Base-by-base conservation (phyloP, 1,284 basidiomycete species). In the Thelephora terrestris region DNA sequence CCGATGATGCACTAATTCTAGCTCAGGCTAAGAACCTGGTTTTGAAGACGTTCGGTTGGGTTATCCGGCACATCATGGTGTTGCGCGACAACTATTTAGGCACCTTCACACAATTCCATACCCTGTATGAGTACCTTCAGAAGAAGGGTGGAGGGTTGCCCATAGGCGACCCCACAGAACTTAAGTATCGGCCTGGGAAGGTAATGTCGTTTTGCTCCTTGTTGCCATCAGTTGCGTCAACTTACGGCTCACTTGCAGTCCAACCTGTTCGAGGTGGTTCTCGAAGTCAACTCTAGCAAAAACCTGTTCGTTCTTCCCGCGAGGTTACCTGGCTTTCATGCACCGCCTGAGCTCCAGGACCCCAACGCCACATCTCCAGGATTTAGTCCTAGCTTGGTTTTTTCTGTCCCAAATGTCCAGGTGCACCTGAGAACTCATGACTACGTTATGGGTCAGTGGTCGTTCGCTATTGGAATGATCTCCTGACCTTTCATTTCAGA, bases 31-130 rank as follows among this genome's bases (percentile, higher is more conserved):
- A 62, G 16, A 71, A 79, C 27, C 64, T 85, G 20, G 69, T 76
- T 4, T 85, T 84, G 66, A 88, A 85, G 58, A 71, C 74, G 0
- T 69, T 91, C 44, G 92, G 91, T 17, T 95, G 91, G 91, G 81
- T 81, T 0, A 76, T 93, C 49, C 80, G 92, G 29, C 81, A 91
- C 58, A 72, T 93, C 55, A 86, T 97, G 79, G 80, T 85, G 43
- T 60, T 95, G 47, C 80, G 85, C 48, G 91, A 94, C 57, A 95
- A 96, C 62, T 96, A 96, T 63, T 81, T 95, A 49, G 93, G 93
- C 17, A 75, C 78, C 4, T 96, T 93, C 64, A 95, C 91, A 1
- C 87, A 93, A 57, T 96, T 92, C 59, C 82, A 82, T 6, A 94
- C 90, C 0, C 72, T 91, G 45, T 76, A 76, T 25, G 93, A 96